Evolutionary conservation across 441 rosid species (phyloP).

Genomic region (Sinapis alba): DNA sequence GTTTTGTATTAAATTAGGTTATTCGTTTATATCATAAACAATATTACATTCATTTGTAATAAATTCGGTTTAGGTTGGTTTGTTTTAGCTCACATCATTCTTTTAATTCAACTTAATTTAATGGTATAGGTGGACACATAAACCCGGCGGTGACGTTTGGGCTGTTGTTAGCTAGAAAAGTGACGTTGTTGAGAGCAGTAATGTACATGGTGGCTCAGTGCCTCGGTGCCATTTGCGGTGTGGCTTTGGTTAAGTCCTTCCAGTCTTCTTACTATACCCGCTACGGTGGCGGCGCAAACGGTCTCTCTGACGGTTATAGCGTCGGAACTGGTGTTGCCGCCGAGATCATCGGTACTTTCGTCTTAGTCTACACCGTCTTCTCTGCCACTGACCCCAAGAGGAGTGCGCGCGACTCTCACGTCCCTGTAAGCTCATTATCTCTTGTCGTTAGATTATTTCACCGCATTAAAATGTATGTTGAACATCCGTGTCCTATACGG

Average conservation of each 20-base stretch:
- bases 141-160: constrained; percentile 93
- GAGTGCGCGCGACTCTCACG: constrained; percentile 85
- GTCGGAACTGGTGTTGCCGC: constrained; percentile 68
- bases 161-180: constrained; percentile 77
- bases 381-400: constrained; percentile 95
- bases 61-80: background rate
- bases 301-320: constrained; percentile 55
- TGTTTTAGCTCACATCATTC: background rate
- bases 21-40: background rate
- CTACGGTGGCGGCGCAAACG: constrained; percentile 79
- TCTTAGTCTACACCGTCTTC: constrained; percentile 86
- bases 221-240: constrained; percentile 83
- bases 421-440: constrained; percentile 56
- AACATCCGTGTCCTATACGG: constrained; percentile 6
- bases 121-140: constrained; percentile 74
- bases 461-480: constrained; percentile 4
- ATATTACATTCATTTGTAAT: background rate
- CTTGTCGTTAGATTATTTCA: background rate
- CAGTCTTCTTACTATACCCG: constrained; percentile 54
- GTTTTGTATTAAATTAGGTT: background rate
- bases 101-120: background rate
- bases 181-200: constrained; percentile 67
- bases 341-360: constrained; percentile 88
- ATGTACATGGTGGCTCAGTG: constrained; percentile 82
- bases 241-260: constrained; percentile 80